phyloP scores from a whole-genome alignment of 2,329 filamentous ascomycete species.

The Ophiocordyceps camponoti-leonardi region DNA sequence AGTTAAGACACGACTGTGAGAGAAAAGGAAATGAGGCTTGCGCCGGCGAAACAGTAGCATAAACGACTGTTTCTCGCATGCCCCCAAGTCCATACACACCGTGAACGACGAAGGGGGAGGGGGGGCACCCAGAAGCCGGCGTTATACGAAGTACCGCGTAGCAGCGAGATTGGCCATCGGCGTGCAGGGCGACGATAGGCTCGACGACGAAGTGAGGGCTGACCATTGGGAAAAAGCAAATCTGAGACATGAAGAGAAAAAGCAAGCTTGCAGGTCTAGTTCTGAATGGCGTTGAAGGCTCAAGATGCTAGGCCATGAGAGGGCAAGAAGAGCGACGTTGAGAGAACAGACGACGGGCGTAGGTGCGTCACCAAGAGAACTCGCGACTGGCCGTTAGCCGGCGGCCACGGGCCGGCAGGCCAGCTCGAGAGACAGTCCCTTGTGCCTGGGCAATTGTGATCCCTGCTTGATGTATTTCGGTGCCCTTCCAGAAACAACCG shows the following conservation, averaged over 20 bases:
- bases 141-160: constrained; percentile 1
- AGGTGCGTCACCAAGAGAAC: background rate
- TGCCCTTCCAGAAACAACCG: background rate
- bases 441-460: background rate
- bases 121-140: constrained; percentile 1
- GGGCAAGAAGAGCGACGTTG: background rate
- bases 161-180: constrained; percentile 1
- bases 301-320: background rate
- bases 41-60: background rate
- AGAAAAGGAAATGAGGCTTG: constrained; percentile 1
- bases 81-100: background rate
- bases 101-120: constrained; percentile 1
- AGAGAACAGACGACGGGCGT: background rate
- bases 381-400: background rate
- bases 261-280: constrained; percentile 1
- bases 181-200: constrained; percentile 2
- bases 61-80: constrained; percentile 1
- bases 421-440: background rate
- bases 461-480: background rate
- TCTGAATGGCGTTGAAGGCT: background rate
- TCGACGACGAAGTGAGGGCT: background rate
- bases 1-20: background rate
- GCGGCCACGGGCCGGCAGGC: background rate
- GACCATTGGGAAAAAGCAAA: constrained; percentile 2
- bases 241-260: constrained; percentile 2